Evolutionary conservation across 169 alveolate species (phyloP), one percentile per base, ranked within the genome.

Genomic region (Fabrea salina): DNA sequence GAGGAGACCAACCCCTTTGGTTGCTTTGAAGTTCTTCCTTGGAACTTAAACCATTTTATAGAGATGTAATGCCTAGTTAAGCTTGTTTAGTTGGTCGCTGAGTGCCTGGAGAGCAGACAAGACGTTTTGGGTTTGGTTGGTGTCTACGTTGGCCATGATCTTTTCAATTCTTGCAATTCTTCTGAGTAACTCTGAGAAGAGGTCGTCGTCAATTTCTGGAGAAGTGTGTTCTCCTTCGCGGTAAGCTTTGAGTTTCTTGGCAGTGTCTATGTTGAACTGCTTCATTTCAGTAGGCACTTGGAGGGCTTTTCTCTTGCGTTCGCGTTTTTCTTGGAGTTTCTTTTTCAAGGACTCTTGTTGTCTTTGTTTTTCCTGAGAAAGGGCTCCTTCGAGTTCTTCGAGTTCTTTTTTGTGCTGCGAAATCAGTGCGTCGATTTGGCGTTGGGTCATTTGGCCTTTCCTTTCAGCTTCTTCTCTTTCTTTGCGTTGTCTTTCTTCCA

Each of bases 1-100:
- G 75, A 64, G 41, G 75, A 64, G 5, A 64, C 75, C 16, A 64
- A 64, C 30, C 75, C 75, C 19, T 64, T 19, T 64, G 75, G 75
- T 22, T 16, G 19, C 19, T 19, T 64, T 37, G 54, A 16, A 16
- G 37, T 32, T n/a, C 4, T 64, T 25, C 75, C 75, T 0, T 64
- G 75, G 75, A 64, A 64, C 30, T 40, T 64, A 19, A 64, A 19
- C 3, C 27, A 64, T 37, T n/a, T n/a, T n/a, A n/a, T n/a, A n/a
- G n/a, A n/a, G n/a, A n/a, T n/a, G n/a, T n/a, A n/a, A n/a, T n/a
- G n/a, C n/a, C n/a, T n/a, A n/a, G n/a, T n/a, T n/a, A n/a, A n/a
- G n/a, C n/a, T n/a, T n/a, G n/a, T 25, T 56, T 19, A 56, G 27
- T 0, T 2, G 40, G 19, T 25, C 35, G n/a, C 40, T n/a, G 27